Evolutionary conservation across 1,284 basidiomycete species (phyloP).

Genomic region (Heterobasidion occidentale): DNA sequence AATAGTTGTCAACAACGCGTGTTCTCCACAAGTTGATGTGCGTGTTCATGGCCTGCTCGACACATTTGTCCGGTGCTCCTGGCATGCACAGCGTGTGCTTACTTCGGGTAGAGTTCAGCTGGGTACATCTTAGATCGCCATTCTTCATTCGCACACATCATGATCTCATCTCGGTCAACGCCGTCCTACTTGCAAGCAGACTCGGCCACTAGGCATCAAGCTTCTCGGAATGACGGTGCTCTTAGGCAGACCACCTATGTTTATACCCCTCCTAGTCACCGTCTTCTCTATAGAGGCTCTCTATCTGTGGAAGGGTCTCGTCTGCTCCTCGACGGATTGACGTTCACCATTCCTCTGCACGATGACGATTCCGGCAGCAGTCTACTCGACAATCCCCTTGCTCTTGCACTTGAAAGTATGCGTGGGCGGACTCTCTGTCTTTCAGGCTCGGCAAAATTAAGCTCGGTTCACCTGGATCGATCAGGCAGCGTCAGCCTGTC

Average conservation of each 20-base stretch:
- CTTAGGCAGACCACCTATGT: constrained; percentile 12
- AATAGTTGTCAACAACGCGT: background rate
- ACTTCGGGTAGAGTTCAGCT: background rate
- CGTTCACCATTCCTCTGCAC: constrained; percentile 44
- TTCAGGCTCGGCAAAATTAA: constrained; percentile 42
- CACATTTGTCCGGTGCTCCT: background rate
- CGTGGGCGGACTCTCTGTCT: constrained; percentile 61
- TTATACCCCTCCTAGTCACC: constrained; percentile 20
- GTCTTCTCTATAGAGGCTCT: constrained; percentile 68
- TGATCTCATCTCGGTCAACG: too few species aligned
- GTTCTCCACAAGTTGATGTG: background rate
- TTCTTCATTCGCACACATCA: background rate
- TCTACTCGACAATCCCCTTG: constrained; percentile 60
- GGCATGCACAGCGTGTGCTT: background rate
- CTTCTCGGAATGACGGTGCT: background rate
- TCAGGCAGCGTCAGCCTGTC: constrained; percentile 56
- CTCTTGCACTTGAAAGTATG: constrained; percentile 72
- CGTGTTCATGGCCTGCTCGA: background rate
- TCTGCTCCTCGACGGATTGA: constrained; percentile 62
- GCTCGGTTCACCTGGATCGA: constrained; percentile 53
- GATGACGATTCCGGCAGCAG: constrained; percentile 24
- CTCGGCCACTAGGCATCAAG: background rate
- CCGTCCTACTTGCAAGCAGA: background rate
- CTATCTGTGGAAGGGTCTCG: constrained; percentile 69
- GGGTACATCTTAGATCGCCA: background rate